phyloP scores from a whole-genome alignment of 352 stramenopile genomes.

The Thraustochytrium striatum region DNA sequence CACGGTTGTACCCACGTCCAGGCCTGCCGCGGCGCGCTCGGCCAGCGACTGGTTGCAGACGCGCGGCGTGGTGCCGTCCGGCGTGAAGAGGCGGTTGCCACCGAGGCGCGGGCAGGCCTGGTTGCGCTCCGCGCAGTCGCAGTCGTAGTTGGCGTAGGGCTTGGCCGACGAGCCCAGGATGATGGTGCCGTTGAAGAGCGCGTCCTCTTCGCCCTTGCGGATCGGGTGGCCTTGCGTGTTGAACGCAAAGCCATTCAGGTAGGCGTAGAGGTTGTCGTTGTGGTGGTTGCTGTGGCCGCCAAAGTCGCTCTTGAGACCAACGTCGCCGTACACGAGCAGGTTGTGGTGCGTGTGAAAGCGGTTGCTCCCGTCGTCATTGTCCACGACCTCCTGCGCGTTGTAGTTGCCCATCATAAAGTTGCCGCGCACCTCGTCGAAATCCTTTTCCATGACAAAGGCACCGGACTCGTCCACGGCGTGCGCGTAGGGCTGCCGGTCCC shows the following conservation, averaged over 20 bases:
- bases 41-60: too few relatives aligned
- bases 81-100: too few relatives aligned
- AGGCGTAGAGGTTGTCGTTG: slow-evolving; percentile 35
- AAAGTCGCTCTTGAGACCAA: slow-evolving; percentile 29
- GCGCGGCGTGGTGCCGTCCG: too few relatives aligned
- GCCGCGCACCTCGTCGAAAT: background rate
- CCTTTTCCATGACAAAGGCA: background rate
- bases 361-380: slow-evolving; percentile 48
- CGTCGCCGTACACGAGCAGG: slow-evolving; percentile 23
- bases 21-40: too few relatives aligned
- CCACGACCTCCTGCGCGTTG: slow-evolving; percentile 5
- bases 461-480: slow-evolving; percentile 7
- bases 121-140: too few relatives aligned
- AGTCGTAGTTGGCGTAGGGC: background rate
- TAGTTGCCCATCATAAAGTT: slow-evolving; percentile 47
- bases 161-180: background rate
- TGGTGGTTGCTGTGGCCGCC: slow-evolving; percentile 13
- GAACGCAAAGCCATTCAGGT: background rate
- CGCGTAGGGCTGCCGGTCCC: slow-evolving; percentile 61
- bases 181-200: slow-evolving; percentile 13
- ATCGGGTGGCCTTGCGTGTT: background rate
- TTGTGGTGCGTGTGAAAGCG: slow-evolving; percentile 43
- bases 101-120: too few relatives aligned
- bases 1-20: too few relatives aligned
- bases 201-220: background rate